Evolutionary conservation across 257 asterid genomes (phyloP).

Genomic region (Penstemon newberryi): DNA sequence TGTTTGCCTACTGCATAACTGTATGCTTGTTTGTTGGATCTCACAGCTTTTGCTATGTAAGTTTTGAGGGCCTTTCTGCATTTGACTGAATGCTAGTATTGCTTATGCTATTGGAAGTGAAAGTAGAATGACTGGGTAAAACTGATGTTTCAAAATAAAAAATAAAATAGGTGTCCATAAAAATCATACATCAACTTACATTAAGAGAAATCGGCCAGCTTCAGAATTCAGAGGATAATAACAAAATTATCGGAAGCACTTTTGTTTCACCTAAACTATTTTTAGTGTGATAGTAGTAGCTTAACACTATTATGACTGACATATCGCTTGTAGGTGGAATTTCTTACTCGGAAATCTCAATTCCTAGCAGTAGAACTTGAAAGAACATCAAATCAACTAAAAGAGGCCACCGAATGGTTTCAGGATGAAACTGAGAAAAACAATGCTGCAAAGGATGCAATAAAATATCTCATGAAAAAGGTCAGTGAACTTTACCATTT

Average conservation of each 20-base stretch:
- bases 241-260: not conserved
- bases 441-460: constrained; percentile 97
- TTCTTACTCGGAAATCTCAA: constrained; percentile 78
- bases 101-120: not conserved
- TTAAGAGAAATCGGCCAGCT: not conserved
- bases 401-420: constrained; percentile 84
- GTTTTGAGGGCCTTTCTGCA: constrained; percentile 8
- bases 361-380: constrained; percentile 84
- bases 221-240: too few relatives aligned
- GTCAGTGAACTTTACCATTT: constrained; percentile 27
- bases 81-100: constrained; percentile 12
- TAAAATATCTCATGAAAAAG: constrained; percentile 63
- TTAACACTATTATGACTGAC: constrained; percentile 8
- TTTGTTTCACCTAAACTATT: not conserved
- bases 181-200: constrained; percentile 31
- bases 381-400: constrained; percentile 76
- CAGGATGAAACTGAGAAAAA: constrained; percentile 95
- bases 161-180: too few relatives aligned
- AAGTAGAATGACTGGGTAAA: not conserved
- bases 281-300: not conserved
- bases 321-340: constrained; percentile 59
- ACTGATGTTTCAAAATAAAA: too few relatives aligned
- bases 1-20: not conserved
- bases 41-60: not conserved
- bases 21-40: not conserved